Base-by-base conservation (phyloP, 2,329 filamentous ascomycete species). In the Beauveria varroae region DNA sequence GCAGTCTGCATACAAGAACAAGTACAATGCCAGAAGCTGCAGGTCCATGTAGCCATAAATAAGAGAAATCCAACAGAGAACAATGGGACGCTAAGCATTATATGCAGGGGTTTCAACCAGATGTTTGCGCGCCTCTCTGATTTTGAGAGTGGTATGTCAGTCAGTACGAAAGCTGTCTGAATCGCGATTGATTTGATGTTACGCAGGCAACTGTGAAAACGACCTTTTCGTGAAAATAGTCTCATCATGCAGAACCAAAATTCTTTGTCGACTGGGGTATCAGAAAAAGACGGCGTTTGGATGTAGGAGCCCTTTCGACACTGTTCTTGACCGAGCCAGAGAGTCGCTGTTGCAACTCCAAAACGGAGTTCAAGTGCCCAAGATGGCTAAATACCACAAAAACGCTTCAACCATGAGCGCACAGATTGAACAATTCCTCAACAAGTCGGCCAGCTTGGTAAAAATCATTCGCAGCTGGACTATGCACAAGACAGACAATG, bases 1-100 rank as follows among this genome's bases (percentile, higher is more conserved):
- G 57, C 57, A 10, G 57, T 60, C 7, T 60, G 57, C 43, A 10
- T 60, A 14, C 41, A 53, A 1, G 57, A 60, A n/a, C 37, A 28
- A 3, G 10, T 5, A 8, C 28, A 14, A 3, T 3, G 3, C 18
- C 28, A 18, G 1, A n/a, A 16, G 3, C 28, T 60, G 2, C 2
- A 26, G 3, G 5, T 41, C 1, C 41, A 20, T 12, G 20, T 60
- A 6, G 57, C 57, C 7, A 40, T 60, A 1, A 60, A 60, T 16
- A 54, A 53, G 1, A 0, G 41, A 18, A 54, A 4, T 0, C 18
- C 14, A n/a, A 20, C 16, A 5, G 50, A 49, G 1, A 51, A 51
- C 3, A n/a, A 54, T 10, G 40, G 0, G 2, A 28, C 18, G 2
- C 10, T 60, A 5, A 3, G 43, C 7, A 30, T 1, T 12, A 41